Evolutionary conservation across 1,284 basidiomycete genomes (phyloP), one percentile per base, ranked within the genome.

Genomic region (Cutaneotrichosporon sp.): DNA sequence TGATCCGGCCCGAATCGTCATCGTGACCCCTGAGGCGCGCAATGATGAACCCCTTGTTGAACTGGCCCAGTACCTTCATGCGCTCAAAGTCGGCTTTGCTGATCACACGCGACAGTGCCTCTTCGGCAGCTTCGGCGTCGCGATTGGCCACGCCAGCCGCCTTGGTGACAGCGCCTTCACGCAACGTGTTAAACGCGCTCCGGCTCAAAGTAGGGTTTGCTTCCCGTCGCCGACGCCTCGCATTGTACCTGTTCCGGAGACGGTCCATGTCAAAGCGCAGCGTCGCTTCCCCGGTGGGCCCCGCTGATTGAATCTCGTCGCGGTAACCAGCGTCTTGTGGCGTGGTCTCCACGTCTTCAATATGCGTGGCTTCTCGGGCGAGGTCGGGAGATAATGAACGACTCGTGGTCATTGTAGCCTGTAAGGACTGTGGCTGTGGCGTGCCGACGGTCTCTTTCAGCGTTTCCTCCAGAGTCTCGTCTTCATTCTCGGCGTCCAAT

Each of bases 1-100:
- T 56, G n/a, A 30, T 22, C 3, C 22, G 7, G 5, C 55, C 64
- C 1, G 62, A 62, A 4, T 36, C 49, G 18, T 20, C 54, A 34
- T 57, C 54, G 38, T 58, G 48, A 4, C 43, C 33, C 52, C 77
- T 73, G 54, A 88, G 79, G 2, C 91, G 82, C 1, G 84, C 84
- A 55, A 98, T 83, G 73, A 99, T 93, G 73, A 99, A 98, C 0
- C 93, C 94, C 38, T 88, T 81, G 65, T 99, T 98, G 75, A 97
- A 99, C 73, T 98, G 96, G 0, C 96, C 96, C 23, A 96, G 62
- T 15, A 97, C 77, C 0, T 85, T 77, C 94, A 99, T 98, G 10
- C 55, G 63, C 4, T 73, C 78, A 68, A 99, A 98, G 74, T 99
- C 94, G 1, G 76, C 70, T 74, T 98, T 97, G 51, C 84, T 81